phyloP scores from a whole-genome alignment of 2,329 filamentous ascomycete species.

The Sporothrix globosa region DNA sequence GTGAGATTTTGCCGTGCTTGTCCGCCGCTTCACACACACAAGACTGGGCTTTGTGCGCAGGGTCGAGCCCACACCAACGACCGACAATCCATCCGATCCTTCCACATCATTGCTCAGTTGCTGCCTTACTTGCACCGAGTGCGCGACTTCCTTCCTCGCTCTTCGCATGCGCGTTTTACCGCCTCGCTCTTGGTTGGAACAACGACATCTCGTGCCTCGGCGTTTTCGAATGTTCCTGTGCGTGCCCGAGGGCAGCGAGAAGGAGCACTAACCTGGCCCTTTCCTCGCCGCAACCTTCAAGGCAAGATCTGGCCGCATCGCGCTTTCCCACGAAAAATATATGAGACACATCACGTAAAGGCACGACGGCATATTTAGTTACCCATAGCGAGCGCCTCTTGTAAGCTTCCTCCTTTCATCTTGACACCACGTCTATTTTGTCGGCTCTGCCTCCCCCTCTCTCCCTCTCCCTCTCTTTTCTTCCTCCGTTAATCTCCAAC shows the following conservation, averaged over 20 bases:
- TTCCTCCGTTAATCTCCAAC: background rate
- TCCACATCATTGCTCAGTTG: constrained; percentile 19
- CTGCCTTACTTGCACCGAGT: constrained; percentile 19
- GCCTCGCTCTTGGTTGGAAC: constrained; percentile 2
- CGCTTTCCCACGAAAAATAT: constrained; percentile 23
- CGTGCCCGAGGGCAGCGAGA: constrained; percentile 6
- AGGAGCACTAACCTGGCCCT: background rate
- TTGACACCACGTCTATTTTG: background rate
- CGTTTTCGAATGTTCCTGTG: background rate
- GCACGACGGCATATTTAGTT: constrained; percentile 24
- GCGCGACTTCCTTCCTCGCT: constrained; percentile 12
- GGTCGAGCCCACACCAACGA: constrained; percentile 14
- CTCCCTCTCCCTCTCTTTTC: background rate
- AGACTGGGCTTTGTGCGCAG: constrained; percentile 15
- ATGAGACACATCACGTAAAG: constrained; percentile 22
- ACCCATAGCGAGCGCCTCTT: constrained; percentile 9
- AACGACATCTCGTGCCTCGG: background rate
- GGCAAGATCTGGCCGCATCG: constrained; percentile 30
- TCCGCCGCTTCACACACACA: constrained; percentile 9
- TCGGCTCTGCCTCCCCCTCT: background rate
- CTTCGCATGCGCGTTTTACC: constrained; percentile 28
- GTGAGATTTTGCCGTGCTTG: background rate
- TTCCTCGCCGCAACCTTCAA: background rate
- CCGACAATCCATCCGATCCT: constrained; percentile 8
- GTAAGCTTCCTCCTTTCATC: background rate